phyloP scores from a whole-genome alignment of 2,329 filamentous ascomycete genomes.

The Aureobasidium sp. region DNA sequence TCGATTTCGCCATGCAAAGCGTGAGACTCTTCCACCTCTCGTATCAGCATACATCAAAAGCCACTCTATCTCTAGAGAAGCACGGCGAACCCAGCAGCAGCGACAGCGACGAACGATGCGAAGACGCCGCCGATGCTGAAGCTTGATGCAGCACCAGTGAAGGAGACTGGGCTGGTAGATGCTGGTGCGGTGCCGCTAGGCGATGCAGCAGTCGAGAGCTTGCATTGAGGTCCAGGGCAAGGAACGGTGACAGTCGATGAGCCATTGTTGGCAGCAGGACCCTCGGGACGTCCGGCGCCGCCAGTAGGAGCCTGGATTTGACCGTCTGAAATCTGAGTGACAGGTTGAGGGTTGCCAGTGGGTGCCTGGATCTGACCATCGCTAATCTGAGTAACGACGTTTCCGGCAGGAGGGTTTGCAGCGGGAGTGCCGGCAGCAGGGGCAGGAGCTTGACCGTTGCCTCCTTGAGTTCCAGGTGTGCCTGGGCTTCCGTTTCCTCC shows the following conservation, averaged over 20 bases:
- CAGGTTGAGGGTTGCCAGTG: neutral
- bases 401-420: neutral
- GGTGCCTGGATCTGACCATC: conserved; percentile 22
- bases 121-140: conserved; percentile 9
- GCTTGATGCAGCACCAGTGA: conserved; percentile 15
- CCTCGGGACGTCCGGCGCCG: neutral
- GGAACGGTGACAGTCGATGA: conserved; percentile 16
- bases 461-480: conserved; percentile 2
- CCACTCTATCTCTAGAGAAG: conserved; percentile 5
- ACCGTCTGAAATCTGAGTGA: conserved; percentile 20
- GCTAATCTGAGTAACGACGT: conserved; percentile 22
- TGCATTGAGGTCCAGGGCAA: conserved; percentile 25
- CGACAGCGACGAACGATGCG: neutral
- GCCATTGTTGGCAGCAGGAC: conserved; percentile 15
- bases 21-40: neutral
- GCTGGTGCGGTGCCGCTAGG: conserved; percentile 17
- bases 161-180: conserved; percentile 16
- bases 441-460: neutral
- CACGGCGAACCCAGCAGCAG: conserved; percentile 8
- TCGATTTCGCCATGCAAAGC: neutral
- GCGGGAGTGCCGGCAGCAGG: neutral
- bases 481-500: conserved; percentile 3
- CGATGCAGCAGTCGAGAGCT: conserved; percentile 17
- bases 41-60: neutral
- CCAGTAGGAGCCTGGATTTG: conserved; percentile 19